Conservation (phyloP, 2,329 filamentous ascomycete genomes). For the Acrocalymma vagum region DNA sequence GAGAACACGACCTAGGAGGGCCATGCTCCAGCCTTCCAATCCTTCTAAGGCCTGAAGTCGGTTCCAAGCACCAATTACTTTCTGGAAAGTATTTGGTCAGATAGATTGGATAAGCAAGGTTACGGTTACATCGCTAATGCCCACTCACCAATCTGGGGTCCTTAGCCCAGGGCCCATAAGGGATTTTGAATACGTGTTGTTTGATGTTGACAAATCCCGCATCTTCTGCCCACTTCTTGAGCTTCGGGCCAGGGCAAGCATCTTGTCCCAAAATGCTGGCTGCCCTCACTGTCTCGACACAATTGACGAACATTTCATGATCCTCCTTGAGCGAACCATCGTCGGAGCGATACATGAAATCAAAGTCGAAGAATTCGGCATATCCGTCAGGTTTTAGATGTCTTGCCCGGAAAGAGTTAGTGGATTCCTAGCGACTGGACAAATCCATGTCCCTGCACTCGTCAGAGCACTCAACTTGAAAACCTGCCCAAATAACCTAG, state of each 20-base stretch:
- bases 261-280: conserved; percentile 14
- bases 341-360: conserved; percentile 49
- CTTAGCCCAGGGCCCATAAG: conserved; percentile 26
- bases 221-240: conserved; percentile 48
- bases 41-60: conserved; percentile 15
- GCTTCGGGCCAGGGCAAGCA: conserved; percentile 33
- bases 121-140: too few relatives aligned
- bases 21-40: conserved; percentile 52
- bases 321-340: conserved; percentile 29
- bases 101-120: too few relatives aligned
- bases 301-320: conserved; percentile 14
- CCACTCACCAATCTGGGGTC: conserved; percentile 24
- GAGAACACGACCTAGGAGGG: conserved; percentile 41
- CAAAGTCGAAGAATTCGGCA: conserved; percentile 59
- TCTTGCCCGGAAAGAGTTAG: conserved; percentile 20
- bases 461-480: conserved; percentile 38
- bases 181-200: conserved; percentile 27
- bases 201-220: conserved; percentile 55
- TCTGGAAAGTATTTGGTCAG: conserved; percentile 5
- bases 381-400: conserved; percentile 57
- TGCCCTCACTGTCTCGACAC: conserved; percentile 6
- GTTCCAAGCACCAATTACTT: conserved; percentile 15
- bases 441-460: conserved; percentile 3
- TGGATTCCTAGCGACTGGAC: background rate
- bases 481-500: conserved; percentile 57